Evolutionary conservation across 148 eudicot genomes (phyloP), one percentile per base, ranked within the genome.

Genomic region (Vaccinium vitisidaea): DNA sequence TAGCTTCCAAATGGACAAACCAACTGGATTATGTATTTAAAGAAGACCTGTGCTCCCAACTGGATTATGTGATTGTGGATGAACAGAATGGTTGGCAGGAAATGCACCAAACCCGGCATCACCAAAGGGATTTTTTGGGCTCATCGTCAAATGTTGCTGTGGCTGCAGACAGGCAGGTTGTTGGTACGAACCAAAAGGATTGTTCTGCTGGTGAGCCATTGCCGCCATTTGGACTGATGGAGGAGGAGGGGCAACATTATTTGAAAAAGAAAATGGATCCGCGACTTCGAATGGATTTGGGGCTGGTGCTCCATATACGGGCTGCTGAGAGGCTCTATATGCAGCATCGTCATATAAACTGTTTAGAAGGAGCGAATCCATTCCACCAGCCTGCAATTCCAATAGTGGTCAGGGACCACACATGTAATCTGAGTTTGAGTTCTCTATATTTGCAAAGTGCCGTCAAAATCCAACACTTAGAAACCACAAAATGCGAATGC

Each of bases 271-370:
- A 89, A 97, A 97, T 30, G 99, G 98, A 80, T 97, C 98, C 1
- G 90, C 85, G 1, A 83, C 93, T 90, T 92, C 98, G 83, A 95
- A 95, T 53, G 98, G 98, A 58, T 95, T 95, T 32, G 93, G 98
- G 21, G 95, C 98, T 56, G 95, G 96, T 19, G 91, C 61, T 82
- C 95, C 98, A 84, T 95, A 95, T 4, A 85, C 88, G 5, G 98
- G 92, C 83, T 93, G 98, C 89, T 90, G 95, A 85, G 92, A 91
- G 55, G 96, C 94, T 89, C 99, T 90, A 80, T 93, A 95, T 46
- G 92, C 92, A 49, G 87, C 98, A 65, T 93, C 95, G 50, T 95
- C 97, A 8, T 97, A 97, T 85, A 97, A 87, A 80, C 98, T 97
- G 79, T 94, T 88, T 39, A 97, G 86, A 48, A 93, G 95, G 69